Evolutionary conservation across 768 basidiomycete species (phyloP), one percentile per base, ranked within the genome.

Genomic region (Fistulinella prunicolor): DNA sequence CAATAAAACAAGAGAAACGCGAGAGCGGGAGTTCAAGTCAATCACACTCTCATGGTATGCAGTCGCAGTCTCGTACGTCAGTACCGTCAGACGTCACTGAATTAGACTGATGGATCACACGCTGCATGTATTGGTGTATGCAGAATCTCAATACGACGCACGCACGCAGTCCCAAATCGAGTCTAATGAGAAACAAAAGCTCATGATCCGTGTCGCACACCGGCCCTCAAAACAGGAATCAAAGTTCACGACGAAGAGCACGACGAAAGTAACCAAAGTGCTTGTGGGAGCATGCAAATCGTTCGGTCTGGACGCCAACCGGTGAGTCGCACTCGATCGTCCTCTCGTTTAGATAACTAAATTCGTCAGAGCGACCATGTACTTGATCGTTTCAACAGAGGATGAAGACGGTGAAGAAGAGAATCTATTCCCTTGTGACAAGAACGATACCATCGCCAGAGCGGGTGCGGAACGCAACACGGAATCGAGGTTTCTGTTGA

Each of bases 151-250:
- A 28, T 0, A 46, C 19, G 51, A 47, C 19, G 10, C 30, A 5
- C 34, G 13, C 38, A 4, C 44, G 0, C 53, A 32, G 21, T 32
- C 43, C 6, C 56, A 36, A 24, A 17, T 10, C 44, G 60, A 50
- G 21, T 32, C 45, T 0, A 36, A 26, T 4, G 54, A 57, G 10
- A 36, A 3, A 9, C 49, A 51, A 2, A 63, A 59, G 28, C 35
- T 66, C 29, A 51, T 55, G 50, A 61, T 67, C n/a, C 68, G 65
- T 14, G 64, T 69, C 24, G 58, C 63, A 28, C 65, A 67, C 36
- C 65, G 57, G 9, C 42, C 54, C 0, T 57, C 67, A 7, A 50
- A 50, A 34, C 67, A 67, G 41, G 63, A 67, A 41, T 55, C 67
- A 10, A 68, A 67, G 28, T 69, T 67, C 21, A 63, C 54, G 20